Percentiles rank a stretch among this genome's conserved stretches.
These are phyloP conservation scores for Entonaema liquescens DNA, from an alignment of 495 filamentous ascomycete species.

Conservation along the genomic window DNA sequence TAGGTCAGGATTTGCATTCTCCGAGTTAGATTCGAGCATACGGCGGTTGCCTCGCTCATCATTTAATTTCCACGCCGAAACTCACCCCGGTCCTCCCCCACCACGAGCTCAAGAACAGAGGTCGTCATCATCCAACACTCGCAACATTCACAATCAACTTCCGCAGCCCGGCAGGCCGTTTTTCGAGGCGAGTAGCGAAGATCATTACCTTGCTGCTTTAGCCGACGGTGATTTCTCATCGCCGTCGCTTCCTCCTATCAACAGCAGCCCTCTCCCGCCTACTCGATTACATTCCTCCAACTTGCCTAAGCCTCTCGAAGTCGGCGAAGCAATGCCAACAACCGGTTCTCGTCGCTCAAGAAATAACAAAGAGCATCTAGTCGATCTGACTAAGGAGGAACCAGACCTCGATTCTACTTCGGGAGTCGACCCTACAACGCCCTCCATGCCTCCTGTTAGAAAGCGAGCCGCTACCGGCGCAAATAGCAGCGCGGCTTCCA, in stretches of 20 bases:
- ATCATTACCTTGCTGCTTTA: constrained; percentile 42
- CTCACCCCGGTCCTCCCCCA: not conserved
- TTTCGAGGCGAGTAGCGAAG: constrained; percentile 39
- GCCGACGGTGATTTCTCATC: constrained; percentile 49
- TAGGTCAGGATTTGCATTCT: constrained; percentile 1
- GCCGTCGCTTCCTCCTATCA: constrained; percentile 46
- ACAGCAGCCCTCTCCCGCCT: constrained; percentile 33
- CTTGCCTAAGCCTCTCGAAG: constrained; percentile 26
- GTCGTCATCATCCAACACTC: constrained; percentile 5
- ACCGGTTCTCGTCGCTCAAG: constrained; percentile 2
- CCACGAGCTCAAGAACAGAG: constrained; percentile 10
- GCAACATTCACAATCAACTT: constrained; percentile 6
- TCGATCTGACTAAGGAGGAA: constrained; percentile 41
- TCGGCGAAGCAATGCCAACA: constrained; percentile 32
- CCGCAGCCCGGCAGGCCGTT: constrained; percentile 15
- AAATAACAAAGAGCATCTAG: constrained; percentile 22
- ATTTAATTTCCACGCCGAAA: not conserved
- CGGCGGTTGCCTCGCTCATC: constrained; percentile 1
- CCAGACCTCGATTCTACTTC: constrained; percentile 21
- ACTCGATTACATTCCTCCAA: constrained; percentile 25
- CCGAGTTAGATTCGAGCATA: not conserved
- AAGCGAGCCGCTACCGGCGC: constrained; percentile 24
- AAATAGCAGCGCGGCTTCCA: constrained; percentile 21
- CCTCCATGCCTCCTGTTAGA: constrained; percentile 35
- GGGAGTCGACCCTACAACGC: constrained; percentile 31